Percentiles rank a stretch among this genome's conserved stretches.
Conservation (phyloP, 768 basidiomycete species). For the Pleurotus cornucopiae region DNA sequence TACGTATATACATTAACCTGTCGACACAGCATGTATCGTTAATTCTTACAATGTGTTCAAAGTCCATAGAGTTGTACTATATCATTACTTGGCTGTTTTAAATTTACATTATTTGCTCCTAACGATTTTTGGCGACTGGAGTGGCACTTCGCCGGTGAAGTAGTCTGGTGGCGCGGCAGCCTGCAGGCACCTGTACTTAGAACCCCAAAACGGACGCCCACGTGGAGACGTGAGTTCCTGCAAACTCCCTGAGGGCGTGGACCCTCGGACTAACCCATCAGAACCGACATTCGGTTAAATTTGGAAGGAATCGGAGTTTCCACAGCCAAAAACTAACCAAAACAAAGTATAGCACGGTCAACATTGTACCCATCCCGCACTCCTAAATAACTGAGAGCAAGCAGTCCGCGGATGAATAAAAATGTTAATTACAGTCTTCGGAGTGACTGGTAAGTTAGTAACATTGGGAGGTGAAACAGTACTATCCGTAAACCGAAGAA, state of each 20-base stretch:
- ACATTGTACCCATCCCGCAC: neutral
- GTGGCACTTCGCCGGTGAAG: too few species aligned
- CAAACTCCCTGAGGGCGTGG: neutral
- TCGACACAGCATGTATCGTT: slow-evolving; percentile 10
- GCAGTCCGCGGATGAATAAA: too few species aligned
- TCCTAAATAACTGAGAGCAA: too few species aligned
- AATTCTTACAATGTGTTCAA: neutral
- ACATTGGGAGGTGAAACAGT: too few species aligned
- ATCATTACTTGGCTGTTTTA: slow-evolving; percentile 1
- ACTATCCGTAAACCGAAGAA: too few species aligned
- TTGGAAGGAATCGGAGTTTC: slow-evolving; percentile 7
- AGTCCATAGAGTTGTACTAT: neutral
- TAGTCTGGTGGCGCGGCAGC: slow-evolving; percentile 6
- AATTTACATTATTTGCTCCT: slow-evolving; percentile 6
- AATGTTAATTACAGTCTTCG: too few species aligned
- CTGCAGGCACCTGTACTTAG: slow-evolving; percentile 3
- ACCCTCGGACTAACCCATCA: slow-evolving; percentile 9
- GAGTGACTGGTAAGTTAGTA: too few species aligned
- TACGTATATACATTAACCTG: slow-evolving; percentile 14
- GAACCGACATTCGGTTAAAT: slow-evolving; percentile 1
- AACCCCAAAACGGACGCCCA: slow-evolving; percentile 8
- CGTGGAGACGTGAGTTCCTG: neutral
- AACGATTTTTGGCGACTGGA: neutral
- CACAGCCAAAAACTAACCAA: too few species aligned
- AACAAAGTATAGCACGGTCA: too few species aligned